Conservation (phyloP, 192 early-diverging fungal species). For the Mortierella antarctica region DNA sequence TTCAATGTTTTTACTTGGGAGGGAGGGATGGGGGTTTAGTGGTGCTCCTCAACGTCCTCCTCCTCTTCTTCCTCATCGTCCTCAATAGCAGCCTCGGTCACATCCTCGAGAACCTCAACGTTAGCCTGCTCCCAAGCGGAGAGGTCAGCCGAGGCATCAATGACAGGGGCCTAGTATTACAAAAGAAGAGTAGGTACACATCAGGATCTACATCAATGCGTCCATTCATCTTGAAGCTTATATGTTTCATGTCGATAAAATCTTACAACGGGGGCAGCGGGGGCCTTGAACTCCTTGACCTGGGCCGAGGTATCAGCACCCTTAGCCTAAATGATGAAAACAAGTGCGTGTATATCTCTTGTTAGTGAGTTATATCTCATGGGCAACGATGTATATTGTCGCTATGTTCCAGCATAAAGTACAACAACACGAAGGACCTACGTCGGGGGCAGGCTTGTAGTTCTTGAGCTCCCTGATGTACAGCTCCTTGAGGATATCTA, state of each 20-base stretch:
- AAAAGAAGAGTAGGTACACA: not conserved
- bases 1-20: not conserved
- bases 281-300: conserved; percentile 41
- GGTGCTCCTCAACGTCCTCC: conserved; percentile 38
- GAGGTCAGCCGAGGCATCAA: conserved; percentile 38
- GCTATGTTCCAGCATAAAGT: not conserved
- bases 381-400: not conserved
- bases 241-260: not conserved
- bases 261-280: conserved; percentile 33
- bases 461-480: conserved; percentile 65
- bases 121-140: conserved; percentile 40
- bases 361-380: not conserved
- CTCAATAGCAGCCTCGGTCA: conserved; percentile 18
- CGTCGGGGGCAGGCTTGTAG: conserved; percentile 63
- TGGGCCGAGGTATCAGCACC: conserved; percentile 29
- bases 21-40: conserved; percentile 6
- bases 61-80: conserved; percentile 42
- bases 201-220: not conserved
- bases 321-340: conserved; percentile 24
- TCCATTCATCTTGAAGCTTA: not conserved
- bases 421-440: conserved; percentile 8
- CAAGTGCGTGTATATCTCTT: not conserved
- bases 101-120: conserved; percentile 26
- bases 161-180: conserved; percentile 7
- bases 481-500: conserved; percentile 64